Evolutionary conservation across 768 basidiomycete species (phyloP).

Genomic region (Pilatotrama ljubarskyi): DNA sequence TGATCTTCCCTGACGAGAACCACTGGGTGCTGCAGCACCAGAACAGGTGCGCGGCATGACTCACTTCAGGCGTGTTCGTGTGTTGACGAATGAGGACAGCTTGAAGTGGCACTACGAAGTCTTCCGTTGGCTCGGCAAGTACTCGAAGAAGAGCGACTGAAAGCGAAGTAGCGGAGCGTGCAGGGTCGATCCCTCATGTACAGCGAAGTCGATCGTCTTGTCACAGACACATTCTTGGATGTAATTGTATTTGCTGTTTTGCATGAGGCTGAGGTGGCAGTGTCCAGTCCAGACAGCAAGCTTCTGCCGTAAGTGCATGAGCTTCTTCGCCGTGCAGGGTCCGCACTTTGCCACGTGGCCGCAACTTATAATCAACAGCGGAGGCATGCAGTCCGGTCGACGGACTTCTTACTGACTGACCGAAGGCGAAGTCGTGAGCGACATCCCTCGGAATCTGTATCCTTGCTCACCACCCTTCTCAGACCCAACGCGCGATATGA

Average conservation of each 20-base stretch:
- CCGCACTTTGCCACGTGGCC: not conserved
- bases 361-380: too few species aligned
- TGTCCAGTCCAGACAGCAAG: not conserved
- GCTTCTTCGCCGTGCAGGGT: not conserved
- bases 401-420: too few species aligned
- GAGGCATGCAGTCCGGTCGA: too few species aligned
- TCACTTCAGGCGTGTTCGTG: not conserved
- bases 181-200: slow-evolving; percentile 1
- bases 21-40: slow-evolving; percentile 88
- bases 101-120: slow-evolving; percentile 97
- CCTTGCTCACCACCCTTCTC: too few species aligned
- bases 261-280: not conserved
- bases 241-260: not conserved
- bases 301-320: not conserved
- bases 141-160: slow-evolving; percentile 42
- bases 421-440: too few species aligned
- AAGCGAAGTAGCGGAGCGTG: not conserved
- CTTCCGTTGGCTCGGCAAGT: slow-evolving; percentile 84
- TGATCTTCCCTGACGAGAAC: slow-evolving; percentile 89
- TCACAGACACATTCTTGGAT: too few species aligned
- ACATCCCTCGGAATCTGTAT: too few species aligned
- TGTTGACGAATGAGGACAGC: slow-evolving; percentile 36
- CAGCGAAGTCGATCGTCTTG: not conserved
- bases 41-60: slow-evolving; percentile 52
- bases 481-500: too few species aligned